Base-by-base conservation (phyloP, 768 basidiomycete genomes). In the Rhodotorula babjevae region DNA sequence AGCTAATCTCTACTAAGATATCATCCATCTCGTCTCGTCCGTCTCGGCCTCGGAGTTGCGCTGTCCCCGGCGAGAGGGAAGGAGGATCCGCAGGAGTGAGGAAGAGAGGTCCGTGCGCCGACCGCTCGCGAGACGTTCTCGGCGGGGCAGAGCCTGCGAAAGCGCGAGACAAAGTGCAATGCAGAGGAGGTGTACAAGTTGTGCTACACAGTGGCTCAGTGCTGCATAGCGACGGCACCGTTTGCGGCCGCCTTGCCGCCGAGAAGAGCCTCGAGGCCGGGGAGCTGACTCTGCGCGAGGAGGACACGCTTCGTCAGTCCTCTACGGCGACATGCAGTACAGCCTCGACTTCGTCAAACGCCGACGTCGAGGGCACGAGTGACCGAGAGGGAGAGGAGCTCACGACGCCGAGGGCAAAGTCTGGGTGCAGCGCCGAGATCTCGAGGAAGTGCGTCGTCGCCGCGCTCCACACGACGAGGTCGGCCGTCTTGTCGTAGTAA, bases 401-500 rank as follows among this genome's bases (percentile, higher is more conserved):
- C 50, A 67, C 71, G 10, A 73, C 72, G 6, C 72, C 72, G 14
- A 29, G 23, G 2, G 47, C 60, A 27, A 56, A 65, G 14, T 66
- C 53, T 15, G 68, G 68, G 47, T 50, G 56, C 33, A 73, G 25
- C 29, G 68, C 67, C 31, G 44, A 49, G 19, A 73, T 29, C 61
- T 73, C 72, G 59, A 73, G 61, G 31, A 73, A 73, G 44, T 73
- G 72, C 12, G 68, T 73, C 63, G 72, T 73, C n/a, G 72, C 67
- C 25, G 68, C 67, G 56, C 33, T 42, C 72, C 72, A 73, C 29
- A 61, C 49, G 57, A 72, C 72, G 29, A 65, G 50, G 29, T 53
- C 50, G 21, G 64, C 64, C 44, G 65, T 67, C 42, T 55, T 47
- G 31, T 73, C 72, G 44, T 49, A 69, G n/a, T 62, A 65, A 11